These are phyloP conservation scores for Penicillium lividum DNA, from an alignment of 495 filamentous ascomycete species.

Conservation along the genomic window DNA sequence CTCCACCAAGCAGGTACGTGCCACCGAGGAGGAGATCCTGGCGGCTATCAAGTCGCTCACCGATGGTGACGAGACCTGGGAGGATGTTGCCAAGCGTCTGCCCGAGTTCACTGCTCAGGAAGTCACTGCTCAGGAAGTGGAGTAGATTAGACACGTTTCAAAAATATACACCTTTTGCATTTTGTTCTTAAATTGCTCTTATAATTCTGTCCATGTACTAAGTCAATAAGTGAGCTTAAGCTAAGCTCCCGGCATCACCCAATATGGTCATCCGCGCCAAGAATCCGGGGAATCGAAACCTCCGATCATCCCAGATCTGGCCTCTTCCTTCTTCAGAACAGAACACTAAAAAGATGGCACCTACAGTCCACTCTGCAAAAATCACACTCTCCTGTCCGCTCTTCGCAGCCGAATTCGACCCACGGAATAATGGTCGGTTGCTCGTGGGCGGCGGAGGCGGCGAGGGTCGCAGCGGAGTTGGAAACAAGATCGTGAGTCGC, in stretches of 20 bases:
- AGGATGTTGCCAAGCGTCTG: slow-evolving; percentile 58
- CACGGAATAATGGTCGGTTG: slow-evolving; percentile 69
- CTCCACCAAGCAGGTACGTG: slow-evolving; percentile 66
- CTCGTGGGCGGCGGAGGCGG: slow-evolving; percentile 93
- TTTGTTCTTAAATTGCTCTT: slow-evolving; percentile 1
- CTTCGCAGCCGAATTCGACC: slow-evolving; percentile 86
- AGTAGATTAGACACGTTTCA: slow-evolving; percentile 37
- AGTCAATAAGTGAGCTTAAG: not conserved
- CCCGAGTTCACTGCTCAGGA: slow-evolving; percentile 71
- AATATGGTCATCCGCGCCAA: slow-evolving; percentile 32
- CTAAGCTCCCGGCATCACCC: slow-evolving; percentile 13
- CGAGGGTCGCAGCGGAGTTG: slow-evolving; percentile 78
- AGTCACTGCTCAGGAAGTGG: slow-evolving; percentile 65
- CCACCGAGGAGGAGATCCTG: slow-evolving; percentile 65
- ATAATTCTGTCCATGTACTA: too few relatives aligned
- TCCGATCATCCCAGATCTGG: slow-evolving; percentile 23
- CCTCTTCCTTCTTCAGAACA: slow-evolving; percentile 21
- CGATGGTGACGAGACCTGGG: slow-evolving; percentile 66
- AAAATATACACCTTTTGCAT: slow-evolving; percentile 27
- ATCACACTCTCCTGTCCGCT: slow-evolving; percentile 82
- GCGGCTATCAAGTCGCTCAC: slow-evolving; percentile 60
- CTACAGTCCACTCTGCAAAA: slow-evolving; percentile 60
- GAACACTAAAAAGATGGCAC: slow-evolving; percentile 41
- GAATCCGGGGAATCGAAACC: slow-evolving; percentile 32
- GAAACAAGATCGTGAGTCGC: slow-evolving; percentile 79